phyloP scores from a whole-genome alignment of 1,139 yeast genomes.

The Candida tropicalis region DNA sequence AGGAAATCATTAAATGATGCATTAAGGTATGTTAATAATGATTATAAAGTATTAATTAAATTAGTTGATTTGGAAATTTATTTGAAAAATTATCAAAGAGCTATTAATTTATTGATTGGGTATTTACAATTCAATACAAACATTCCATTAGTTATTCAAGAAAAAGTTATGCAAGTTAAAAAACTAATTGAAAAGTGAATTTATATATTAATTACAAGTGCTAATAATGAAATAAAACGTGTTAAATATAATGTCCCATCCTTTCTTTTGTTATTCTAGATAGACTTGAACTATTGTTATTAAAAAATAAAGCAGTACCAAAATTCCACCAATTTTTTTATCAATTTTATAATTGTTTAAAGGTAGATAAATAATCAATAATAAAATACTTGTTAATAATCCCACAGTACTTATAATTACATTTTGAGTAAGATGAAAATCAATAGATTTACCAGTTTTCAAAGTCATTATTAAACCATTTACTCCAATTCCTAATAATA shows the following conservation, averaged over 20 bases:
- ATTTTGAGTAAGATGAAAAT: slow-evolving; percentile 27
- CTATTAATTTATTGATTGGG: slow-evolving; percentile 38
- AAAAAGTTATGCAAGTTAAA: slow-evolving; percentile 22
- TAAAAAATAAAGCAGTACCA: slow-evolving; percentile 25
- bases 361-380: slow-evolving; percentile 33
- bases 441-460: slow-evolving; percentile 19
- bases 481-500: slow-evolving; percentile 43
- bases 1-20: slow-evolving; percentile 40
- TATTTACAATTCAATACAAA: slow-evolving; percentile 30
- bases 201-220: not conserved
- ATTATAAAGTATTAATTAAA: slow-evolving; percentile 31
- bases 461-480: slow-evolving; percentile 29
- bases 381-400: slow-evolving; percentile 26
- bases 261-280: slow-evolving; percentile 14
- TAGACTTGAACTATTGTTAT: slow-evolving; percentile 22
- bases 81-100: slow-evolving; percentile 32
- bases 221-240: too few relatives aligned
- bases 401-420: slow-evolving; percentile 31
- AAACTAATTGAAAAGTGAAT: not conserved
- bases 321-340: slow-evolving; percentile 28
- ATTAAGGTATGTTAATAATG: slow-evolving; percentile 24
- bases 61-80: slow-evolving; percentile 43
- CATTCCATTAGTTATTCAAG: slow-evolving; percentile 36
- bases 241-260: not conserved
- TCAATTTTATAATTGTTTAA: slow-evolving; percentile 40